Conservation (phyloP, 169 alveolate genomes). For the Cardiosporidium cionae region DNA sequence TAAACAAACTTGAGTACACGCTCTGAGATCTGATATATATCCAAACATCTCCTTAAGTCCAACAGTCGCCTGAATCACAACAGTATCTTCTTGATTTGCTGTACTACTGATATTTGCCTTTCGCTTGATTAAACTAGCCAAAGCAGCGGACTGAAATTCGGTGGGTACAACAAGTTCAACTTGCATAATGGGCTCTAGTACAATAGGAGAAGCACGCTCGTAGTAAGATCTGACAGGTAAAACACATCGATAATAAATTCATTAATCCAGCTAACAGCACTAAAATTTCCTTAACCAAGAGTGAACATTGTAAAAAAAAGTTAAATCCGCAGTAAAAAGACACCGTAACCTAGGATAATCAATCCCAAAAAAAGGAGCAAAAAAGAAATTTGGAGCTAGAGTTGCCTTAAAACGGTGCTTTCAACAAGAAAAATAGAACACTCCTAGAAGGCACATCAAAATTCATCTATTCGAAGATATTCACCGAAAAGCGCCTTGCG, state of each 20-base stretch:
- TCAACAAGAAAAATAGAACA: not conserved
- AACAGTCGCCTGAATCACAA: slow-evolving; percentile 72
- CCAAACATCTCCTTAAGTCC: slow-evolving; percentile 88
- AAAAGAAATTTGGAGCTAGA: not conserved
- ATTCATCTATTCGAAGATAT: slow-evolving; percentile 8
- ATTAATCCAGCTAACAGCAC: not conserved
- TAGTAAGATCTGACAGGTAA: slow-evolving; percentile 38
- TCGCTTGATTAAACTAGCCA: slow-evolving; percentile 75
- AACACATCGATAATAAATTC: no score
- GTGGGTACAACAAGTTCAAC: slow-evolving; percentile 82
- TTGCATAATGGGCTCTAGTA: slow-evolving; percentile 85
- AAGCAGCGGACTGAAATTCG: slow-evolving; percentile 62
- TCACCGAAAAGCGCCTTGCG: slow-evolving; percentile 71
- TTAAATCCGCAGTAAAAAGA: not conserved
- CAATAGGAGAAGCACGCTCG: slow-evolving; percentile 66
- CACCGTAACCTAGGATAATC: no score
- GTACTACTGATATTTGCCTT: slow-evolving; percentile 81
- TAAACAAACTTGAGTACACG: slow-evolving; percentile 67
- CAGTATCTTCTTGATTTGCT: slow-evolving; percentile 59
- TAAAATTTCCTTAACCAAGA: not conserved
- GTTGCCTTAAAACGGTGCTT: no score
- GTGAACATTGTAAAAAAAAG: slow-evolving; percentile 2
- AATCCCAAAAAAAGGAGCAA: no score
- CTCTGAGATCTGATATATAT: slow-evolving; percentile 82
- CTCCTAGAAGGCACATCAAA: not conserved